A percentile compares a stretch with the other conserved stretches of the same genome.
Conservation (phyloP, 345 rosid species). For the Psidium friedrichsthalianum region DNA sequence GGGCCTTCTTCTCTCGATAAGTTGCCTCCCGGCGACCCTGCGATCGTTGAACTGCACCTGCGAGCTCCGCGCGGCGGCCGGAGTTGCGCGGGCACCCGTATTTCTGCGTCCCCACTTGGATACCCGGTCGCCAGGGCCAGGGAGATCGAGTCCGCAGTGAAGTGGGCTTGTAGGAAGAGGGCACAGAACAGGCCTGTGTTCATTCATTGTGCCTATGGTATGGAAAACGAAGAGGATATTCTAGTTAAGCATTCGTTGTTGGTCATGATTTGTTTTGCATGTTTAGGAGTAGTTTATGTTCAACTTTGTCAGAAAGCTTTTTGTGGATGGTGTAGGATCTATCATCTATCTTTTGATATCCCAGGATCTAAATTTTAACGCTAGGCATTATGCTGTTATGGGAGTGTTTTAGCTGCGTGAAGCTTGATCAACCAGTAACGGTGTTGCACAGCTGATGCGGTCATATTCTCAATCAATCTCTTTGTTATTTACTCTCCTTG, state of each 20-base stretch:
- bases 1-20: slow-evolving; percentile 38
- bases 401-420: neutral
- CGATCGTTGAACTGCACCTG: slow-evolving; percentile 67
- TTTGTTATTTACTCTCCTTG: neutral
- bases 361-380: neutral
- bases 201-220: slow-evolving; percentile 75
- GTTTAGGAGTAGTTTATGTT: neutral
- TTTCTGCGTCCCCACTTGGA: slow-evolving; percentile 68
- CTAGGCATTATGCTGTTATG: neutral
- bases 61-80: slow-evolving; percentile 40
- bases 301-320: neutral
- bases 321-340: neutral
- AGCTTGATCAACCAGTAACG: neutral
- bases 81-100: slow-evolving; percentile 40
- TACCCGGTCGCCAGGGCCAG: slow-evolving; percentile 57
- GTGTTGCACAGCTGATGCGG: neutral
- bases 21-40: slow-evolving; percentile 65
- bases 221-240: neutral
- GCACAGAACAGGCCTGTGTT: slow-evolving; percentile 46
- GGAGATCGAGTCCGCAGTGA: slow-evolving; percentile 65
- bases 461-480: neutral
- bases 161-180: slow-evolving; percentile 65
- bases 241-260: neutral
- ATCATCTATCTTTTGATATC: neutral
- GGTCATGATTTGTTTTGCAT: neutral